These are phyloP conservation scores for Skeletonema menzelii DNA, from an alignment of 108 stramenopile species.

Conservation along the genomic window DNA sequence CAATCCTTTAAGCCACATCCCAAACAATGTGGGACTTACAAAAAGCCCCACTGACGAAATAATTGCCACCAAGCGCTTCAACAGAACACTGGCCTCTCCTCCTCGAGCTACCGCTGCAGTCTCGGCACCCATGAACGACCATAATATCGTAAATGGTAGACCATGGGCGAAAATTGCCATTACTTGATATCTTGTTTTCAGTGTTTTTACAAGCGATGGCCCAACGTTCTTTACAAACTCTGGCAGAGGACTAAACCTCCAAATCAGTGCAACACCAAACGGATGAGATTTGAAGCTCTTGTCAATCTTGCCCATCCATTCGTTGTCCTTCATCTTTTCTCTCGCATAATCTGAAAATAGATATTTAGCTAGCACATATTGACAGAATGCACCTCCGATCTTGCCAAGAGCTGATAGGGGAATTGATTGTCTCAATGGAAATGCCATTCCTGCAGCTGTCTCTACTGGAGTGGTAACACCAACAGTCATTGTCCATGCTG, in stretches of 20 bases:
- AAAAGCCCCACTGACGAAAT: constrained; percentile 30
- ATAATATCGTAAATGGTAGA: constrained; percentile 67
- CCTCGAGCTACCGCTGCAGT: constrained; percentile 58
- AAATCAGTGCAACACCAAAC: constrained; percentile 51
- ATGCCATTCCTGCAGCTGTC: constrained; percentile 64
- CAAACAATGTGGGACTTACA: constrained; percentile 38
- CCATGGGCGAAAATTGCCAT: constrained; percentile 60
- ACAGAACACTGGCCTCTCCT: constrained; percentile 21
- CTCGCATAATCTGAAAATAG: constrained; percentile 46
- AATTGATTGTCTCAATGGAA: constrained; percentile 43
- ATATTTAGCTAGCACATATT: constrained; percentile 60
- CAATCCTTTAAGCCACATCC: constrained; percentile 38
- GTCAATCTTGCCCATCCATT: constrained; percentile 54
- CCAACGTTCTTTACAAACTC: constrained; percentile 85
- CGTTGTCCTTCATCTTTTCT: constrained; percentile 48
- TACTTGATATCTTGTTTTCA: constrained; percentile 41
- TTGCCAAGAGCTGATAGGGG: constrained; percentile 56
- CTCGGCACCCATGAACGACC: constrained; percentile 76
- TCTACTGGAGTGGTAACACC: constrained; percentile 63
- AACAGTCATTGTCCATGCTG: constrained; percentile 57
- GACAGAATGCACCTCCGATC: constrained; percentile 61
- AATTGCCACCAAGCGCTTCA: constrained; percentile 30
- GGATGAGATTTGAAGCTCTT: constrained; percentile 47
- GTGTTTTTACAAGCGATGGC: constrained; percentile 41
- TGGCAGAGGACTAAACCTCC: constrained; percentile 70